Evolutionary conservation across 495 filamentous ascomycete genomes (phyloP).

Genomic region (Lasiosphaeria miniovina): DNA sequence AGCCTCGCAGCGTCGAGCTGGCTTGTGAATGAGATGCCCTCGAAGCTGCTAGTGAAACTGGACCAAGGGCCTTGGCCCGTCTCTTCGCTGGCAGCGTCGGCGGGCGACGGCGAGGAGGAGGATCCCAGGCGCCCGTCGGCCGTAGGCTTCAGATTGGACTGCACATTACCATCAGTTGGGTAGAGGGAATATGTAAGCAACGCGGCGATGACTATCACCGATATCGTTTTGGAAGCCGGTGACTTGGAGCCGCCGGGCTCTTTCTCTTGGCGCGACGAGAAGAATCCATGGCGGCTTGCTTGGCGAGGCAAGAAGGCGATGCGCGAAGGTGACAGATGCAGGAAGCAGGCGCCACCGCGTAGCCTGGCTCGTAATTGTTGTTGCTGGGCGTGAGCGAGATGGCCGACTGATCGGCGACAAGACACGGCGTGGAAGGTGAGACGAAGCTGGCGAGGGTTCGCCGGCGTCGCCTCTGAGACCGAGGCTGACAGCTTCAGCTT

Average conservation of each 20-base stretch:
- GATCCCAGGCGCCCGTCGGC: background rate
- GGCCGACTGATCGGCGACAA: too few species aligned
- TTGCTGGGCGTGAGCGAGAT: background rate
- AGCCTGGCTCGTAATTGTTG: background rate
- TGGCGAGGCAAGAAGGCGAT: background rate
- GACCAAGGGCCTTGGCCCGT: slow-evolving; percentile 52
- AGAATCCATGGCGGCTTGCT: slow-evolving; percentile 14
- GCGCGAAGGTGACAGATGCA: background rate
- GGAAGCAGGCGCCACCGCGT: background rate
- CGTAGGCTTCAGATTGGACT: slow-evolving; percentile 18
- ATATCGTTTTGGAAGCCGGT: slow-evolving; percentile 14
- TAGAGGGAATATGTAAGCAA: slow-evolving; percentile 43
- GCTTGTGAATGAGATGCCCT: slow-evolving; percentile 51
- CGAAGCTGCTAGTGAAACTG: slow-evolving; percentile 56
- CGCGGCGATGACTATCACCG: slow-evolving; percentile 32
- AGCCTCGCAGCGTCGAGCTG: slow-evolving; percentile 58
- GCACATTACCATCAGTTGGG: slow-evolving; percentile 35
- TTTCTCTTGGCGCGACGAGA: slow-evolving; percentile 11
- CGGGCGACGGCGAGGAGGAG: background rate
- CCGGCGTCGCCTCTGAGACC: too few species aligned
- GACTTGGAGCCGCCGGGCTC: slow-evolving; percentile 8
- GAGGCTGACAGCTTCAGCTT: too few species aligned
- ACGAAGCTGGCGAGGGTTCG: too few species aligned
- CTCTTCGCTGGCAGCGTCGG: slow-evolving; percentile 10
- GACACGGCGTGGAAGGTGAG: too few species aligned